phyloP scores from a whole-genome alignment of 345 rosid genomes.

The Rhodomyrtus tomentosa region DNA sequence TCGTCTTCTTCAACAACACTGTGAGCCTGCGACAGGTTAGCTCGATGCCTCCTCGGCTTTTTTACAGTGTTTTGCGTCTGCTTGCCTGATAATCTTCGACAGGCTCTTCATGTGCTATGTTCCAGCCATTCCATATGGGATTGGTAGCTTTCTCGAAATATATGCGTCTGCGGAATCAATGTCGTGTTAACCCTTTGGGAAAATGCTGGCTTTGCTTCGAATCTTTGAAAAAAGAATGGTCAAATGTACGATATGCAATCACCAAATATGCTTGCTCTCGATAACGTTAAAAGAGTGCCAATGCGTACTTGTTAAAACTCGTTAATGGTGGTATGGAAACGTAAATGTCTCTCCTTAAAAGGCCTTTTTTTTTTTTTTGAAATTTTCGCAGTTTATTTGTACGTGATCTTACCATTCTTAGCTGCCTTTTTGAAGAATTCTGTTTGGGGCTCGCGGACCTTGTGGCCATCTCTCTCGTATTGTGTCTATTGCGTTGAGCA shows the following conservation, averaged over 20 bases:
- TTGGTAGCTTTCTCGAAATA: background rate
- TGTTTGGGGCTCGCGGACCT: no score
- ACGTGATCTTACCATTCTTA: background rate
- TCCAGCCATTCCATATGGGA: background rate
- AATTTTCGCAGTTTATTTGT: background rate
- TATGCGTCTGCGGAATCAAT: rapidly evolving
- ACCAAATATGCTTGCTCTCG: background rate
- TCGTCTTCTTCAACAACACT: background rate
- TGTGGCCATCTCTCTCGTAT: no score
- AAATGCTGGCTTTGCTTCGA: background rate
- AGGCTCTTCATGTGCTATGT: background rate
- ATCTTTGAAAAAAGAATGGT: background rate
- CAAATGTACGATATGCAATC: background rate
- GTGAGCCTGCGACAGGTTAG: conserved; percentile 4
- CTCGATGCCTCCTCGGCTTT: background rate
- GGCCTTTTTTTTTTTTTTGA: background rate
- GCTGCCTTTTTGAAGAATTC: no score
- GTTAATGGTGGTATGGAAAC: background rate
- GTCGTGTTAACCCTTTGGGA: background rate
- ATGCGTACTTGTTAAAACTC: background rate
- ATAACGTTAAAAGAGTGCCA: background rate
- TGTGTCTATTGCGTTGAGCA: no score
- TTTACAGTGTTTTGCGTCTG: background rate
- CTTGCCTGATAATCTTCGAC: background rate
- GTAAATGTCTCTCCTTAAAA: background rate